A percentile compares a stretch with the other conserved stretches of the same genome.
These are phyloP conservation scores for bread wheat (Triticum aestivum) DNA, from an alignment of 176 grass and related monocot species.

Conservation along the genomic window IWGSC_CS_RefSeq_v2.1 NC_057812.1:435185874-435186373, in stretches of 20 bases:
- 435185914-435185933: background rate
- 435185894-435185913: background rate
- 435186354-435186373: constrained; percentile 1
- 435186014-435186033: background rate
- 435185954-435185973: background rate
- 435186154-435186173: constrained; percentile 92
- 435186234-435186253: constrained; percentile 82
- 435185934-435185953: background rate
- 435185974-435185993: background rate
- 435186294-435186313: no score
- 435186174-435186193: constrained; percentile 89
- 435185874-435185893: background rate
- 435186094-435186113: constrained; percentile 15
- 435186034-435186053: background rate
- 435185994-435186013: background rate
- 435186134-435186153: constrained; percentile 98
- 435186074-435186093: background rate
- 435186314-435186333: background rate
- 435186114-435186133: constrained; percentile 67
- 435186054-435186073: background rate
- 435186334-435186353: background rate
- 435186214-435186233: constrained; percentile 94
- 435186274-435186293: background rate
- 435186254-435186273: constrained; percentile 53
- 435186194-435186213: constrained; percentile 99